These are phyloP conservation scores for Neodidymelliopsis sp. DNA, from an alignment of 2,329 filamentous ascomycete species.

Conservation along the genomic window DNA sequence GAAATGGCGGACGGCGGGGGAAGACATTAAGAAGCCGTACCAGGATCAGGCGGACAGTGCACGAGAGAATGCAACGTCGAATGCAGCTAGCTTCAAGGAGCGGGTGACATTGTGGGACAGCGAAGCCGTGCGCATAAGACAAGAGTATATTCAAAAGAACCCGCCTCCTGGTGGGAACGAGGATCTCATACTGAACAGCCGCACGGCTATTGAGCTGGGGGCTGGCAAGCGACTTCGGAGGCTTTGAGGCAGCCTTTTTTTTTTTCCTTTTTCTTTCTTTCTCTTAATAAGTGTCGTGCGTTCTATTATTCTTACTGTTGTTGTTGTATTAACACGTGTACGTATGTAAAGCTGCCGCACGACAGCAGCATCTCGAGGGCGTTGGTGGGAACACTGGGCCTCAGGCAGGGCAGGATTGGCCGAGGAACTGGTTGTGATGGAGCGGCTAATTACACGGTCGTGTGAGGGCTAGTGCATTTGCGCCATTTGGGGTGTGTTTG, in stretches of 20 bases:
- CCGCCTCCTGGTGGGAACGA: constrained; percentile 42
- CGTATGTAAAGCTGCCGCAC: constrained; percentile 25
- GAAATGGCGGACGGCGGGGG: constrained; percentile 84
- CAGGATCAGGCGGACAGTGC: constrained; percentile 75
- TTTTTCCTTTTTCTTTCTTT: neutral
- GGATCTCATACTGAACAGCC: constrained; percentile 41
- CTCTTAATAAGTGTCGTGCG: neutral
- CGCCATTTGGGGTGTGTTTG: constrained; percentile 16
- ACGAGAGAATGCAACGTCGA: constrained; percentile 69
- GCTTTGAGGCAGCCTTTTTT: constrained; percentile 19
- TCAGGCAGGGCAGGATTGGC: constrained; percentile 5
- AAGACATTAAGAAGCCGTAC: constrained; percentile 78
- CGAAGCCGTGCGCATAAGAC: constrained; percentile 61
- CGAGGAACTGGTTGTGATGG: constrained; percentile 1
- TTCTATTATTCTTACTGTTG: constrained; percentile 4
- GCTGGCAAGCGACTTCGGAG: constrained; percentile 45
- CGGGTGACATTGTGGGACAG: constrained; percentile 76
- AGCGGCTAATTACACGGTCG: constrained; percentile 17
- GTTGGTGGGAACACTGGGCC: constrained; percentile 14
- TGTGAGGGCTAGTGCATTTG: constrained; percentile 14
- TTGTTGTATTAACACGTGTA: constrained; percentile 32
- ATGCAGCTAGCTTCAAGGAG: constrained; percentile 66
- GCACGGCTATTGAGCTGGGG: constrained; percentile 49
- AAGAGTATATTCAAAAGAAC: constrained; percentile 51
- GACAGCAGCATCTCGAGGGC: constrained; percentile 35